Evolutionary conservation across 768 basidiomycete species (phyloP), one percentile per base, ranked within the genome.

Genomic region (Clavulina sp.): DNA sequence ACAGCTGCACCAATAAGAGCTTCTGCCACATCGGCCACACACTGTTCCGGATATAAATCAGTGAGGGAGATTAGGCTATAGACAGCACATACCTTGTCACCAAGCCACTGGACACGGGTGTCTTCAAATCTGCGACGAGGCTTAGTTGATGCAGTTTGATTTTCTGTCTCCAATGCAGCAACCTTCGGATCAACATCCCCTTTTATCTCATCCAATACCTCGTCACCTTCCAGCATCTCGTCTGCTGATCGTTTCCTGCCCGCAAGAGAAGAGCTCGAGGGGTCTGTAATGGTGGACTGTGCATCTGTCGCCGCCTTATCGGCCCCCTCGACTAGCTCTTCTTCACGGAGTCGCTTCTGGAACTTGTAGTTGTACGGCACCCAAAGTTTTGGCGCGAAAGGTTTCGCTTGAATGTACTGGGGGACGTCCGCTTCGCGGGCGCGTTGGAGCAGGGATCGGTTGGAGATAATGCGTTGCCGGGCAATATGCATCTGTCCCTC

Each of bases 1-100:
- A 79, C 87, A 3, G 81, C 84, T 18, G 85, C 86, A 31, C 81
- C 87, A 26, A 88, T 77, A 54, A 89, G 76, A 3, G 87, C 84
- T 64, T 91, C 87, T 5, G 76, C 74, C 40, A 87, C 82, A 64
- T 91, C 87, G 47, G 87, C 86, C 28, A 87, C 70, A 21, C 78
- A 76, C 86, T 88, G 26, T 24, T 50, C n/a, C 53, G 36, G 33
- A 24, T 28, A 46, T 26, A 40, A n/a, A 34, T 6, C 13, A 49
- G 48, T 9, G 4, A 26, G n/a, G 34, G 18, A 23, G 33, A 36
- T 24, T 49, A 40, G 40, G 47, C 52, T 46, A 30, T 36, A 48
- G 32, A 16, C 32, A 26, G n/a, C 38, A 33, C 34, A 56, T 56
- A 82, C 85, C 77, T 88, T 88, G 66, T 87, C 83, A 41, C 81